phyloP scores from a whole-genome alignment of 768 basidiomycete species.

The Tubosaeta sp. region DNA sequence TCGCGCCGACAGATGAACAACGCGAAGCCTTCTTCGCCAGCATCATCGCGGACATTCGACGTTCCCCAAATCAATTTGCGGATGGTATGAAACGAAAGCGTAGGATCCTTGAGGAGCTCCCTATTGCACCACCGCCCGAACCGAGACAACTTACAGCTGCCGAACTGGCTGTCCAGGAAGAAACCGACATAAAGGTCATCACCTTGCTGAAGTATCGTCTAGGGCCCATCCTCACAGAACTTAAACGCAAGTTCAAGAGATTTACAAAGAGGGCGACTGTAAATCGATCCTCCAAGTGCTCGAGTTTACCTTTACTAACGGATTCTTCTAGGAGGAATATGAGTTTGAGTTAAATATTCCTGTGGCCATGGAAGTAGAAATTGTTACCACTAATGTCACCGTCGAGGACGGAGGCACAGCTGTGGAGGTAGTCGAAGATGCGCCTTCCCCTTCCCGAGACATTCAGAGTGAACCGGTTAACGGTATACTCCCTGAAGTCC shows the following conservation, averaged over 20 bases:
- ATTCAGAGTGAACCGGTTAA: conserved; percentile 37
- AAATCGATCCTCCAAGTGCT: conserved; percentile 25
- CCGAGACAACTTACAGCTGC: conserved; percentile 77
- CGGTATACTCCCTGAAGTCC: conserved; percentile 27
- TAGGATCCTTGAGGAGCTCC: conserved; percentile 80
- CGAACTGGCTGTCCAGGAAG: conserved; percentile 78
- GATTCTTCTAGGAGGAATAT: conserved; percentile 66
- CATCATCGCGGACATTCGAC: conserved; percentile 61
- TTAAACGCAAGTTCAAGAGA: conserved; percentile 89
- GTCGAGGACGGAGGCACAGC: conserved; percentile 39
- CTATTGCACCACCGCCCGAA: conserved; percentile 85
- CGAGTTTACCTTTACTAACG: conserved; percentile 6
- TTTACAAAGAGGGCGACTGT: conserved; percentile 81
- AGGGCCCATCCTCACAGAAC: conserved; percentile 81
- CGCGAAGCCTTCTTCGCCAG: conserved; percentile 73
- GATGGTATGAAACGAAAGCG: conserved; percentile 83
- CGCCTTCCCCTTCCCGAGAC: conserved; percentile 16
- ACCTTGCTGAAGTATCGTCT: conserved; percentile 87
- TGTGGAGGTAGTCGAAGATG: conserved; percentile 40
- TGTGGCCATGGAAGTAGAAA: conserved; percentile 26
- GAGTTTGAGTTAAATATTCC: conserved; percentile 42
- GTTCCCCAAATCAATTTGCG: conserved; percentile 83
- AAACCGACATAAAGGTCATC: conserved; percentile 72
- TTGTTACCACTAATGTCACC: conserved; percentile 36
- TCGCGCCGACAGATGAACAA: conserved; percentile 47